Conservation (phyloP, 129 eudicot species). For the Chrysanthemum seticuspe region DNA sequence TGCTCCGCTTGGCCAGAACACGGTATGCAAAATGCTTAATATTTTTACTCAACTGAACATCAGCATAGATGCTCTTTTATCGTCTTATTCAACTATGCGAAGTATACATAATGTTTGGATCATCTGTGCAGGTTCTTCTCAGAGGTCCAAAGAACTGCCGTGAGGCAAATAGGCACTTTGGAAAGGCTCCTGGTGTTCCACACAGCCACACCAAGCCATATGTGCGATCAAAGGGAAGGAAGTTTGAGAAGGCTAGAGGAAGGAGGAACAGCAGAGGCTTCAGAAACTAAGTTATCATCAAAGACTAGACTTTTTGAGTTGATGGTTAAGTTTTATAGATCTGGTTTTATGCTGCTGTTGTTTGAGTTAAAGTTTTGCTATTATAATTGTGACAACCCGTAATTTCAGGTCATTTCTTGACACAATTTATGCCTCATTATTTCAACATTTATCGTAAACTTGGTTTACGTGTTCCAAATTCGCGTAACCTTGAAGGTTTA, state of each 20-base stretch:
- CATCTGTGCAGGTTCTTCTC: slow-evolving; percentile 53
- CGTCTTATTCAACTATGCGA: too few species aligned
- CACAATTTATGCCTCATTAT: too few species aligned
- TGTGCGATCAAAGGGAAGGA: slow-evolving; percentile 64
- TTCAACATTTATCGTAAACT: too few species aligned
- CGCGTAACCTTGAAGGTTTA: too few species aligned
- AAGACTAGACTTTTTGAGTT: neutral
- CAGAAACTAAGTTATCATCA: slow-evolving; percentile 37
- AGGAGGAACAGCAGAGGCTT: slow-evolving; percentile 76
- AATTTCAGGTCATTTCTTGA: too few species aligned
- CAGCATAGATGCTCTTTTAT: too few species aligned
- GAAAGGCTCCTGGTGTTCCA: slow-evolving; percentile 80
- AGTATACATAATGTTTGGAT: neutral
- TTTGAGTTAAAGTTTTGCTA: slow-evolving; percentile 21
- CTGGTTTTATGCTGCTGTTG: slow-evolving; percentile 18
- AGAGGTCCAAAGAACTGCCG: slow-evolving; percentile 70
- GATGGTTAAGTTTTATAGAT: neutral
- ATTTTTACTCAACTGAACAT: neutral
- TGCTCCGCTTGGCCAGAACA: slow-evolving; percentile 76
- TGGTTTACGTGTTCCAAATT: too few species aligned
- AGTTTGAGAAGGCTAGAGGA: slow-evolving; percentile 70
- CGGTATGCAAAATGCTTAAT: slow-evolving; percentile 28
- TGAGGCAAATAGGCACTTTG: slow-evolving; percentile 75
- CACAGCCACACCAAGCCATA: slow-evolving; percentile 82
- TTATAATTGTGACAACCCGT: too few species aligned